A percentile compares a stretch with the other conserved stretches of the same genome.
Conservation (phyloP, 495 filamentous ascomycete species). For the Podospora anserina region DNA sequence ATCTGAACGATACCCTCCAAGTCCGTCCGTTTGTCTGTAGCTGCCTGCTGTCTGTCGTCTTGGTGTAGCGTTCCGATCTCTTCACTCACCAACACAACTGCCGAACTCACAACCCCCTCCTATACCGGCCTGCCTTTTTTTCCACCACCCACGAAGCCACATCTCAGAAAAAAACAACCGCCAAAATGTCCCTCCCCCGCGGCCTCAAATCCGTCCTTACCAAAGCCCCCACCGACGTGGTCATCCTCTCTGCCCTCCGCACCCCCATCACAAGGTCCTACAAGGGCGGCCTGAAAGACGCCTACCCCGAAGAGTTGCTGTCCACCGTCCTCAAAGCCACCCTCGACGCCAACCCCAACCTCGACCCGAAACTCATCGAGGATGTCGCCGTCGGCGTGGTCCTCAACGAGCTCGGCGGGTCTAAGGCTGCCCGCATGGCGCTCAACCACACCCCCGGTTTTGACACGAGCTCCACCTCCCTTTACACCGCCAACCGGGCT, state of each 20-base stretch:
- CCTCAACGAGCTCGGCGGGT: constrained; percentile 83
- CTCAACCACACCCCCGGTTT: constrained; percentile 71
- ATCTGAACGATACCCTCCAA: background rate
- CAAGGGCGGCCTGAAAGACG: constrained; percentile 80
- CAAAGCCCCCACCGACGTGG: constrained; percentile 76
- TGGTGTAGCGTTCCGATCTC: background rate
- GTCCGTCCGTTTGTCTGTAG: background rate
- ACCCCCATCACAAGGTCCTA: constrained; percentile 79
- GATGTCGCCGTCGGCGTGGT: constrained; percentile 86
- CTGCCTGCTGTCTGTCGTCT: background rate
- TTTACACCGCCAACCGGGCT: constrained; percentile 84
- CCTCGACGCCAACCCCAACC: constrained; percentile 67
- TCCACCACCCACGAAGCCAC: background rate
- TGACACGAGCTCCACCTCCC: constrained; percentile 59
- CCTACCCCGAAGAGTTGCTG: constrained; percentile 87
- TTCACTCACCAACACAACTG: background rate
- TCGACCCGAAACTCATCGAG: constrained; percentile 67
- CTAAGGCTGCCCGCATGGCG: constrained; percentile 89
- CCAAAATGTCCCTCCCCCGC: constrained; percentile 37
- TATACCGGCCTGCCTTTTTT: background rate
- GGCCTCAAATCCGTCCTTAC: constrained; percentile 74
- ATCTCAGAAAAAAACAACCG: background rate
- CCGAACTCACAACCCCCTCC: background rate
- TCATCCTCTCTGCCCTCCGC: constrained; percentile 84
- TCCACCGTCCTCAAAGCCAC: constrained; percentile 79